Conservation (phyloP, 805 yeast genomes). For the Candida koratica region DNA sequence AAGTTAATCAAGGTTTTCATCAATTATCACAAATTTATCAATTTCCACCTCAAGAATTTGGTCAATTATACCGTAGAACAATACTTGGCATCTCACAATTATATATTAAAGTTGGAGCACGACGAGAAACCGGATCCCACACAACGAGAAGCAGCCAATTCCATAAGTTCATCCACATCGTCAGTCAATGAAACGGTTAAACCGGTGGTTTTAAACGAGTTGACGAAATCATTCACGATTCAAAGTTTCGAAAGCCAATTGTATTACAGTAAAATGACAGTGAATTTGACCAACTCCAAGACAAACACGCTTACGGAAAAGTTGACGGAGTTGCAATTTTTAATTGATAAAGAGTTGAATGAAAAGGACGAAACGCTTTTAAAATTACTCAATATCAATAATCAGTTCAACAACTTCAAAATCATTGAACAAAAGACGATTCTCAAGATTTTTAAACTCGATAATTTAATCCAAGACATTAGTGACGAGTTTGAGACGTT, state of each 20-base stretch:
- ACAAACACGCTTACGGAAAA: conserved; percentile 36
- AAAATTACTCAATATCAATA: conserved; percentile 21
- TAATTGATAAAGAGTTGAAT: conserved; percentile 36
- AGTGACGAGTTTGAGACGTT: conserved; percentile 12
- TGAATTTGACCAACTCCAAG: conserved; percentile 30
- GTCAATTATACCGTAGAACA: conserved; percentile 44
- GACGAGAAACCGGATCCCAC: conserved; percentile 13
- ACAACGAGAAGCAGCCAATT: neutral
- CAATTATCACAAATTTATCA: conserved; percentile 74
- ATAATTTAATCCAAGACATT: conserved; percentile 29
- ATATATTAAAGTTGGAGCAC: conserved; percentile 22
- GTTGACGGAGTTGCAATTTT: conserved; percentile 34
- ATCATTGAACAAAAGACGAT: conserved; percentile 26
- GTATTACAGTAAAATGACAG: conserved; percentile 32
- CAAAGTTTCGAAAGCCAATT: conserved; percentile 37
- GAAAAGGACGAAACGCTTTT: conserved; percentile 33
- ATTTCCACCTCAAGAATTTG: conserved; percentile 40
- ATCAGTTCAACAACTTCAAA: conserved; percentile 22
- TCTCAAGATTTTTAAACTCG: conserved; percentile 29
- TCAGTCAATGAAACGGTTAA: conserved; percentile 1
- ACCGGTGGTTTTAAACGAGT: conserved; percentile 6
- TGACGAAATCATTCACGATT: conserved; percentile 14
- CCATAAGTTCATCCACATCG: conserved; percentile 3
- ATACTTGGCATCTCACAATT: conserved; percentile 35
- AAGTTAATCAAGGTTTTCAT: conserved; percentile 77